Evolutionary conservation across 768 basidiomycete species (phyloP).

Genomic region (Lentinula raphanica): DNA sequence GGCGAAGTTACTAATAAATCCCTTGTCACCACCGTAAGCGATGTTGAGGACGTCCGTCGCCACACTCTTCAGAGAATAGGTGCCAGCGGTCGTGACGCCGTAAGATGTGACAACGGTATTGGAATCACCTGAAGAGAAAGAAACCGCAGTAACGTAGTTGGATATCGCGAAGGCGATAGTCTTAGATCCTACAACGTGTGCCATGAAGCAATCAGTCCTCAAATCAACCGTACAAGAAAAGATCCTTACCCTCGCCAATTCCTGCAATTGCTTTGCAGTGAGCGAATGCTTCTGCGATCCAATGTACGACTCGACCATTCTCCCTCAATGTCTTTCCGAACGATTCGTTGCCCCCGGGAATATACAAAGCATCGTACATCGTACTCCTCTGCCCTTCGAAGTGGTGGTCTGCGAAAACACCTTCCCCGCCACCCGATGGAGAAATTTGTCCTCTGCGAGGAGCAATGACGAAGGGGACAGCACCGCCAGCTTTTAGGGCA

Average conservation of each 20-base stretch:
- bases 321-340: slow-evolving; percentile 52
- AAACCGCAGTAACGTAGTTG: slow-evolving; percentile 36
- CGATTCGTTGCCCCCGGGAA: slow-evolving; percentile 58
- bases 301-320: slow-evolving; percentile 74
- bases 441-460: slow-evolving; percentile 56
- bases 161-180: slow-evolving; percentile 18
- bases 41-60: slow-evolving; percentile 40
- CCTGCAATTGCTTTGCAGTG: slow-evolving; percentile 83
- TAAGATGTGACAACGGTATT: slow-evolving; percentile 49
- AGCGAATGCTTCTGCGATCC: slow-evolving; percentile 79
- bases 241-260: slow-evolving; percentile 57
- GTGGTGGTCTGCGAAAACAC: slow-evolving; percentile 58
- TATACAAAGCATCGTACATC: slow-evolving; percentile 75
- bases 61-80: slow-evolving; percentile 36
- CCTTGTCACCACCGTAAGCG: slow-evolving; percentile 35
- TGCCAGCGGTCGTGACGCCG: slow-evolving; percentile 59
- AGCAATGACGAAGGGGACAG: slow-evolving; percentile 62
- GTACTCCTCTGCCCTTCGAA: slow-evolving; percentile 79
- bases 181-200: too few species aligned
- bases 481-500: slow-evolving; percentile 39
- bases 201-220: too few species aligned
- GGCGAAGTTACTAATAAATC: slow-evolving; percentile 54
- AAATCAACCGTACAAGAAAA: slow-evolving; percentile 13
- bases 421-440: slow-evolving; percentile 26
- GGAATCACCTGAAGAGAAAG: slow-evolving; percentile 29